Base-by-base conservation (phyloP, 2,329 filamentous ascomycete genomes). In the Trichoderma hamatum region DNA sequence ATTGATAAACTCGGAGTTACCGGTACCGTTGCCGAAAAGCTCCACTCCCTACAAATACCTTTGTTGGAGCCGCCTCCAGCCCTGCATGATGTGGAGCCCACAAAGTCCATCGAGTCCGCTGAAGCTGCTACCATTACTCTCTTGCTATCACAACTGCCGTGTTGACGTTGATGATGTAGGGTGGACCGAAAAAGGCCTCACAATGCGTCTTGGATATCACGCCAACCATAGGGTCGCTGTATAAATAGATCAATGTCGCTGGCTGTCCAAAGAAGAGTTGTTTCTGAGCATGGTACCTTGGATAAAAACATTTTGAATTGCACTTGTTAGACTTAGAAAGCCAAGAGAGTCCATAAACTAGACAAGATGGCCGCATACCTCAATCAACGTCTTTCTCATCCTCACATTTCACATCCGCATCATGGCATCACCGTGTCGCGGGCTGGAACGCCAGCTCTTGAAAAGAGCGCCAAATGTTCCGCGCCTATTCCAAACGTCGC, bases 401-500 rank as follows among this genome's bases (percentile, higher is more conserved):
- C 52, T 58, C 63, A 58, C 9, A 66, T 65, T 28, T 32, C 51
- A 6, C 62, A 65, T 28, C 63, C 63, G 46, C 63, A 66, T 10
- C 63, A 66, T 11, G 63, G 63, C 21, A 66, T 66, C 36, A 34
- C 36, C 3, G 63, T 66, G n/a, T 66, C 63, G 24, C 52, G 63
- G 1, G 36, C 36, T 16, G 52, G n/a, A 14, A 66, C 63, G 14
- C 63, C 63, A 14, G 14, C 21, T 1, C 34, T 21, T 1, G 63
- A 66, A 21, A 66, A 66, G 16, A 58, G 7, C 36, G 36, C 63
- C 28, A 66, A 66, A 24, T 66, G 63, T 36, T 28, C 63, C 6
- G n/a, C n/a, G 28, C 63, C 63, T 11, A 68, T 75, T n/a, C 66
- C 72, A 13, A 75, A 78, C 63, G 71, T 75, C 26, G 71, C 76